Base-by-base conservation (phyloP, 2,329 filamentous ascomycete species). In the Emmonsia crescens region DNA sequence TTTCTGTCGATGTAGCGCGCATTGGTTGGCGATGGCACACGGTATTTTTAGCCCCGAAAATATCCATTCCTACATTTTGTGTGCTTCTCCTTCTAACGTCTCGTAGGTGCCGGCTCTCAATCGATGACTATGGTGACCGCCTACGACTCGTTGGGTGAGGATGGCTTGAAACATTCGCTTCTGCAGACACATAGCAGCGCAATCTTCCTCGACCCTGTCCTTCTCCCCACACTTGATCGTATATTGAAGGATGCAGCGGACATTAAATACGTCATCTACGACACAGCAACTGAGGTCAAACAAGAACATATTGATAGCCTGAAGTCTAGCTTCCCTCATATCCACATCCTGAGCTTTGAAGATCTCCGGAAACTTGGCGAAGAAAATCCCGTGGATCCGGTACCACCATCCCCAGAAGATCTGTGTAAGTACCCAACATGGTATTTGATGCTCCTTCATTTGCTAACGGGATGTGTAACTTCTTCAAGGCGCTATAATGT, bases 21-120 rank as follows among this genome's bases (percentile, higher is more conserved):
- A 90, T 77, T 97, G 93, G 93, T 82, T 96, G 66, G 85, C 87
- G 60, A 85, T 89, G 69, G 89, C 92, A 55, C 90, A 95, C 73
- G 85, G 82, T 81, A 72, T 67, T 75, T 70, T 38, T 42, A 1
- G 19, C 40, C 38, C 29, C 21, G 38, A 21, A 24, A 10, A 3
- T 3, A 2, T 12, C 21, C 9, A 12, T 54, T 24, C 55, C 57
- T 62, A 36, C n/a, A 38, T n/a, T 29, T 21, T 55, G 10, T 33
- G n/a, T 12, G 19, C 46, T 63, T 57, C 4, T 29, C 57, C 62
- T 33, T 10, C 61, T 64, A 61, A 48, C 51, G 3, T 58, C 55
- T 36, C 16, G 59, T 63, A 81, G 80, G 79, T 79, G 88, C 84
- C 61, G 77, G 86, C 24, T 92, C 91, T 19, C 93, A 97, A 76